Base-by-base conservation (phyloP, 306 rosid genomes). In the Carpinus fangiana region DNA sequence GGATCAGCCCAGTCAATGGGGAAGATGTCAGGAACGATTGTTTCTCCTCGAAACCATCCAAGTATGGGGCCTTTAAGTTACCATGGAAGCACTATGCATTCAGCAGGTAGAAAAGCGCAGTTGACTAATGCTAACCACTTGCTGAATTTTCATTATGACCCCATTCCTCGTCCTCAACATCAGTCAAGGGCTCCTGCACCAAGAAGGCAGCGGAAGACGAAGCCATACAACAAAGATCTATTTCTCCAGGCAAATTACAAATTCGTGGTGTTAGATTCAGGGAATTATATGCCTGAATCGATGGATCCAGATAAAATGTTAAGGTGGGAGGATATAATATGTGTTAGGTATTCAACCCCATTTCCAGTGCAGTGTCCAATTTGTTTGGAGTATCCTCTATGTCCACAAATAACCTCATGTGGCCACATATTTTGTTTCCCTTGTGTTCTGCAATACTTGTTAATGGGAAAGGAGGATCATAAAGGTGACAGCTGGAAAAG, bases 371-470 rank as follows among this genome's bases (percentile, higher is more conserved):
- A 88, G 81, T 95, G 98, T 85, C 98, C 98, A 75, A 92, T 95
- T 85, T 95, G 98, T 90, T 88, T 95, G 84, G 98, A 95, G 75
- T 79, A 82, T 84, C 98, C 98, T 36, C 82, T 92, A 41, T 95
- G 98, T 75, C 90, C 98, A 6, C 98, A 95, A 83, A 92, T 95
- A 82, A 92, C 98, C 79, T 90, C 98, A 8, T 95, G 98, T 50
- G 98, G 98, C 46, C 98, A 95, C 80, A 88, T 95, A 28, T 95
- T 92, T 79, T 95, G 98, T 86, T 95, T 92, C 86, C 97, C 98
- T 5, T 95, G 98, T 78, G 90, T 95, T 79, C 84, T 95, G 34
- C 94, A 88, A 62, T 92, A 95, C 86, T 81, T 95, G 80, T 71
- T 89, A 47, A 82, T 92, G 96, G 98, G 98, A 45, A 83, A 88